Evolutionary conservation across 176 grass and related monocot species (phyloP).

Genomic region (Zoysia japonica): DNA sequence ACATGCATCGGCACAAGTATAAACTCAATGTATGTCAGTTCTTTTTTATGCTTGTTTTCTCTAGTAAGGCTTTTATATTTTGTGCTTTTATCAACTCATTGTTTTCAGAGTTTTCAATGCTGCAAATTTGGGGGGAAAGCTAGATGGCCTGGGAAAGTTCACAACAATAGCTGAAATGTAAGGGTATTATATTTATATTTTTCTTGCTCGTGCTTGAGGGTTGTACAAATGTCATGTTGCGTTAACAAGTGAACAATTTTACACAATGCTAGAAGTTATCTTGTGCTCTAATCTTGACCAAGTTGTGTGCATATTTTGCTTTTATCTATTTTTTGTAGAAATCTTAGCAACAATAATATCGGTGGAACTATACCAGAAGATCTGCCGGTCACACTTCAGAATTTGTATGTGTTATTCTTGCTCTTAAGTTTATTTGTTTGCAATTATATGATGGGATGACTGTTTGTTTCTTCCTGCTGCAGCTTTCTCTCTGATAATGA

Average conservation of each 20-base stretch:
- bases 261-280: slow-evolving; percentile 17
- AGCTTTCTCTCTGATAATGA: slow-evolving; percentile 98
- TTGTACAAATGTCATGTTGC: slow-evolving; percentile 27
- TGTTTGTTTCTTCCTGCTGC: slow-evolving; percentile 34
- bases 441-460: slow-evolving; percentile 21
- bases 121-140: slow-evolving; percentile 72
- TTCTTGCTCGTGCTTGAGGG: slow-evolving; percentile 4
- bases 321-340: slow-evolving; percentile 45
- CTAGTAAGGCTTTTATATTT: slow-evolving; percentile 32
- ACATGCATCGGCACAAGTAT: slow-evolving; percentile 71
- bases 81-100: slow-evolving; percentile 40
- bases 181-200: slow-evolving; percentile 12
- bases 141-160: slow-evolving; percentile 70
- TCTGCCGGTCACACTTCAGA: slow-evolving; percentile 74
- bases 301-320: slow-evolving; percentile 23
- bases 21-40: slow-evolving; percentile 72
- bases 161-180: slow-evolving; percentile 77
- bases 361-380: slow-evolving; percentile 75
- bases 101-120: slow-evolving; percentile 73
- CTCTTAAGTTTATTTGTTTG: slow-evolving; percentile 18
- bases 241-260: slow-evolving; percentile 16
- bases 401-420: slow-evolving; percentile 65
- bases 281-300: slow-evolving; percentile 5
- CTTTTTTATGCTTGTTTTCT: slow-evolving; percentile 40
- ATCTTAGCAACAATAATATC: slow-evolving; percentile 94